Evolutionary conservation across 2,329 filamentous ascomycete species (phyloP), one percentile per base, ranked within the genome.

Genomic region (Trichoderma arundinaceum): DNA sequence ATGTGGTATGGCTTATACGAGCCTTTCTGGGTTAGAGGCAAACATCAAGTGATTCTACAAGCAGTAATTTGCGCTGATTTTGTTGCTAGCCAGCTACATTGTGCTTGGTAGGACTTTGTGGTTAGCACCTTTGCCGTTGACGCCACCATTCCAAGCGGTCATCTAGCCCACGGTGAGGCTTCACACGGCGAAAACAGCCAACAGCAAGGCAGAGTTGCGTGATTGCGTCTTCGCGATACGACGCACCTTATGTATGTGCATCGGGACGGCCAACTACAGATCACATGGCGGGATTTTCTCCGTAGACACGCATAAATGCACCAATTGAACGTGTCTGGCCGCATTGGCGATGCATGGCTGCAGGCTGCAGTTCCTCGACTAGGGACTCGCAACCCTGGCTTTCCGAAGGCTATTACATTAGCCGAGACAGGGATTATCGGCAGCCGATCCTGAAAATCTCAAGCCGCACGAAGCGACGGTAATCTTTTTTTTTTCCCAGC

Each of bases 381-480:
- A 41, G 58, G 54, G 41, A 58, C n/a, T 19, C 35, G 15, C 13
- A n/a, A 61, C 46, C 58, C 58, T 61, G 44, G 58, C 35, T 17
- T 12, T 33, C 46, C 51, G 15, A 19, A 43, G 49, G 49, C 48
- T 28, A n/a, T 33, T 44, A 15, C 49, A 53, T 44, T 63, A 63
- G 60, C 60, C 60, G 60, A 63, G 60, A 54, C 60, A 53, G 38
- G 60, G 60, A 63, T 63, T 59, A 5, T 19, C 60, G 60, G 60
- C 49, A 63, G 39, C 12, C 41, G 49, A 54, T 53, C 60, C 49
- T 53, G 39, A 38, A 53, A 63, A 54, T 63, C 41, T 12, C 51
- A 35, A 46, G 43, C 48, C 59, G 59, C 59, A 53, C 49, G 60
- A 63, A 63, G 60, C 60, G 60, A 63, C 49, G 49, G 49, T 22